Conservation (phyloP, 2,329 filamentous ascomycete genomes). For the Dactylellina drechsleri region DNA sequence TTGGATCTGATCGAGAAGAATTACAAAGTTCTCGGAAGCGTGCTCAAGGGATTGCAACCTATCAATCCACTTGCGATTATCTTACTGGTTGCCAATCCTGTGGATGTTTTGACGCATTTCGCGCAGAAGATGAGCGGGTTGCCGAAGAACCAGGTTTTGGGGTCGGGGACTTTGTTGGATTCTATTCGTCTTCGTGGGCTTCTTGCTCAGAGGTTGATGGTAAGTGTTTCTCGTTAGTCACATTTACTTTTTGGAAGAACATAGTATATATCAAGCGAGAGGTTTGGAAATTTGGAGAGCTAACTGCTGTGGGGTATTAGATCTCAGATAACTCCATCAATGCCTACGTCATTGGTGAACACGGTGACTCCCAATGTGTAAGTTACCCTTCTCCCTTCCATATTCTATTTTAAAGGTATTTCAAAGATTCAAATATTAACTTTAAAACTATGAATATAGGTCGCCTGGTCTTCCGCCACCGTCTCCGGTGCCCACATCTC, state of each 20-base stretch:
- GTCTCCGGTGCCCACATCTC: slow-evolving; percentile 59
- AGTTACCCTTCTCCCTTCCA: slow-evolving; percentile 10
- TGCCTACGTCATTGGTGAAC: slow-evolving; percentile 60
- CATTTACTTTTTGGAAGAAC: slow-evolving; percentile 13
- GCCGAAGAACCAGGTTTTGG: slow-evolving; percentile 59
- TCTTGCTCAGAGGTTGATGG: slow-evolving; percentile 44
- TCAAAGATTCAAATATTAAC: slow-evolving; percentile 13
- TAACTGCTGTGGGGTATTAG: slow-evolving; percentile 46
- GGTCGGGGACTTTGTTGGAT: slow-evolving; percentile 60
- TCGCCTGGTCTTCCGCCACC: slow-evolving; percentile 60
- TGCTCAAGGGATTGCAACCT: slow-evolving; percentile 59
- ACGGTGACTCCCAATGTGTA: slow-evolving; percentile 60
- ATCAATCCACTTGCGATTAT: slow-evolving; percentile 59
- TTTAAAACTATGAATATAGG: slow-evolving; percentile 20
- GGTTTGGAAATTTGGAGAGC: slow-evolving; percentile 3
- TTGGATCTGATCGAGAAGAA: slow-evolving; percentile 60
- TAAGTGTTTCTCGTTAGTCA: slow-evolving; percentile 10
- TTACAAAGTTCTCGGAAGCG: slow-evolving; percentile 58
- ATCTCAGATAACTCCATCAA: slow-evolving; percentile 60
- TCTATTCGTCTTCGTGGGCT: slow-evolving; percentile 59
- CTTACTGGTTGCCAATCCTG: slow-evolving; percentile 60
- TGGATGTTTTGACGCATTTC: slow-evolving; percentile 60
- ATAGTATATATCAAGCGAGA: background rate
- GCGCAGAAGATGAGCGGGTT: slow-evolving; percentile 59
- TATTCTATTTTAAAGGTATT: slow-evolving; percentile 13